Base-by-base conservation (phyloP, 768 basidiomycete species). In the Lenzites betulinus region DNA sequence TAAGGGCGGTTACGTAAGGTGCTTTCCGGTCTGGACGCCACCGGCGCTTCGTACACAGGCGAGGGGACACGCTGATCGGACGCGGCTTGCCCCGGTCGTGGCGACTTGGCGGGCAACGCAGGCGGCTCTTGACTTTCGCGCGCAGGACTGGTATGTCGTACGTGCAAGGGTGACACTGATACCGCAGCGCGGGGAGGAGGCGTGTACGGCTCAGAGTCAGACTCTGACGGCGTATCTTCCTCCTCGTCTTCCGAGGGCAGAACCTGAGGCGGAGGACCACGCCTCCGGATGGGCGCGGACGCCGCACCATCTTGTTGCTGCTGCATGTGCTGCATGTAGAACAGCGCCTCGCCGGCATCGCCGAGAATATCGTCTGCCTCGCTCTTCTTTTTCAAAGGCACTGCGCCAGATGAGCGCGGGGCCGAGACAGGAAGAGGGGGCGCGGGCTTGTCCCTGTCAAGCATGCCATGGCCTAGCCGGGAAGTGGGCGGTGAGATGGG, bases 1-100 rank as follows among this genome's bases (percentile, higher is more conserved):
- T 89, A 87, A 22, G 90, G 90, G 68, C 47, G 26, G 28, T 89
- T 90, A 74, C 89, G 86, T 74, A 87, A 86, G 48, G 36, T 39
- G 28, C 50, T 64, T 49, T 4, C 11, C 15, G 70, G 58, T 5
- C 65, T 68, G 65, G 69, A 49, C 63, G 64, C 59, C 33, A 50
- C 44, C 46, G 58, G 23, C n/a, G 54, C 53, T 52, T 58, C 58
- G 39, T 54, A 30, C 30, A 33, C 22, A 22, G 25, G 54, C 53
- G 51, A 52, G 41, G 49, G 25, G 28, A 63, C 43, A 23, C 48
- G 58, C 22, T 33, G 42, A 43, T 48, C 23, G 8, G 50, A 51
- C 26, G 28, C 16, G 60, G 60, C 49, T 30, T 55, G 49, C 11
- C 30, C 30, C 30, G 30, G 30, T 4, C 30, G 30, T 33, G 62